Conservation (phyloP, 2,329 filamentous ascomycete species). For the Ophiocordyceps camponoti-saundersi region DNA sequence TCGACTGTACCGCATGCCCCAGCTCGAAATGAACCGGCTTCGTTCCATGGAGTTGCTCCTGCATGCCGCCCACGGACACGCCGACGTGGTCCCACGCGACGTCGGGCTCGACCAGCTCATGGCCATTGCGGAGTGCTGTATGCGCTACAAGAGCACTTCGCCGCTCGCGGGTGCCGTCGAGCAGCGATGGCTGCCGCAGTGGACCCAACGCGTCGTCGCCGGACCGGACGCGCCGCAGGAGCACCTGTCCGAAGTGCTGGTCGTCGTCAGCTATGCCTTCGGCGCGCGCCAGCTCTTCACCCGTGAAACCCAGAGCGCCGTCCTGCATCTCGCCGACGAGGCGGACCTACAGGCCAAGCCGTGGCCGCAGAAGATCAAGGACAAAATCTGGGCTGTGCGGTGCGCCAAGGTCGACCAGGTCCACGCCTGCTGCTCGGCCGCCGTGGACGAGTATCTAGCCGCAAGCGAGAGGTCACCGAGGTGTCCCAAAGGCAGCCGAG, state of each 20-base stretch:
- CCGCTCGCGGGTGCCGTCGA: conserved; percentile 33
- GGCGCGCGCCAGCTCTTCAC: conserved; percentile 30
- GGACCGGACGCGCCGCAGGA: conserved; percentile 19
- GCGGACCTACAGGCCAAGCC: conserved; percentile 22
- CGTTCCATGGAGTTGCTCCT: conserved; percentile 27
- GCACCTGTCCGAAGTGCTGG: conserved; percentile 26
- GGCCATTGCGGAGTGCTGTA: conserved; percentile 30
- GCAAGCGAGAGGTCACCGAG: conserved; percentile 17
- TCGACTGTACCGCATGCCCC: conserved; percentile 34
- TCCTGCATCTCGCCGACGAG: conserved; percentile 27
- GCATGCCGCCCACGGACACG: conserved; percentile 33
- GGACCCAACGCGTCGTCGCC: conserved; percentile 20
- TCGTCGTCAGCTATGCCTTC: conserved; percentile 36
- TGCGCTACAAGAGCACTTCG: conserved; percentile 32
- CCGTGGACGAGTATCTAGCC: conserved; percentile 28
- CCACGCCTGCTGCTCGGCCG: conserved; percentile 23
- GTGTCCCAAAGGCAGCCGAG: conserved; percentile 30
- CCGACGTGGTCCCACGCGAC: conserved; percentile 25
- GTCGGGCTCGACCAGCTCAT: conserved; percentile 31
- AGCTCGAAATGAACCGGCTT: conserved; percentile 25
- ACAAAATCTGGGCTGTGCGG: conserved; percentile 30
- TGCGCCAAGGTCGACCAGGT: conserved; percentile 33
- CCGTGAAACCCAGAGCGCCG: conserved; percentile 29
- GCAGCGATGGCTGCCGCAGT: conserved; percentile 32
- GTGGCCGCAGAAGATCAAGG: conserved; percentile 29